Base-by-base conservation (phyloP, 75 land plant genomes). In the Cryptomeria japonica region DNA sequence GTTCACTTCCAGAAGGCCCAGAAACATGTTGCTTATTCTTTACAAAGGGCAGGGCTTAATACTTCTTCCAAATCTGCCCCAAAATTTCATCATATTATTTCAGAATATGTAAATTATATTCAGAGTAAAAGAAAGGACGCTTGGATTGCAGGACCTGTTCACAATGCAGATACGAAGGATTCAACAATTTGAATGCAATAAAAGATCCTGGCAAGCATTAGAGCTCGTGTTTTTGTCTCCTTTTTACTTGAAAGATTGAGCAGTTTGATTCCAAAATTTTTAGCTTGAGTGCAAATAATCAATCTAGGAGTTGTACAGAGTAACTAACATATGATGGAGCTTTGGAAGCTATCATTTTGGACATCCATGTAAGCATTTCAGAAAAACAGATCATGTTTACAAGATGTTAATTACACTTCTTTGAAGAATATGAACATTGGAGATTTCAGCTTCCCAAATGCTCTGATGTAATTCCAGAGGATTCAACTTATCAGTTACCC, bases 101-200 rank as follows among this genome's bases (percentile, higher is more conserved):
- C 95, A 12, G 96, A 97, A 85, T 97, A 87, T 87, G 95, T 96
- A 19, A 91, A 91, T 36, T 90, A 89, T 86, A 96, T 97, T 75
- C 99, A 95, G 87, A 72, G 84, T 80, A 93, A 91, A 84, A 92
- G 99, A 79, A 88, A 91, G 88, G 93, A 92, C 84, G 77, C 93
- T 56, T 82, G 68, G 37, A 42, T 10, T 88, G n/a, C 89, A 78
- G 89, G 37, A 46, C 79, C 34, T 82, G n/a, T 80, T 80, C 14
- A 80, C 12, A 44, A 80, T 80, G 84, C 9, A 11, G 84, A 80
- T 11, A 80, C 22, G 84, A 80, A 80, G 84, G 49, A 42, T 5
- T 80, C 12, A 28, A 47, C 84, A 80, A 80, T 80, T 42, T 2
- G 22, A 42, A 80, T 80, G 41, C 47, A 80, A 80, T 19, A 25